A percentile compares a stretch with the other conserved stretches of the same genome.
phyloP scores from a whole-genome alignment of 257 asterid species.

The Plantago ovata region DNA sequence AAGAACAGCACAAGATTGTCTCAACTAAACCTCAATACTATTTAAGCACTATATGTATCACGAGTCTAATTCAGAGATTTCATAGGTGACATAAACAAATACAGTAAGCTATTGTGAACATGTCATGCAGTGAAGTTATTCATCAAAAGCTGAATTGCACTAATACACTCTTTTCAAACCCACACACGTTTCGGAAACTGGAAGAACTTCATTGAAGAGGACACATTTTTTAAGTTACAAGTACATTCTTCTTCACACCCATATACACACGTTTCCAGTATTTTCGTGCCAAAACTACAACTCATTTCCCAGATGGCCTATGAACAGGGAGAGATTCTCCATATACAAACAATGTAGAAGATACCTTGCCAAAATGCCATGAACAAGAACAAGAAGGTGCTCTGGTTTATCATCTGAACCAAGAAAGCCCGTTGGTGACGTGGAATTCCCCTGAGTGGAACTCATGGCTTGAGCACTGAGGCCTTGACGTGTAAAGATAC shows the following conservation, averaged over 20 bases:
- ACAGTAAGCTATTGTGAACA: too few species aligned
- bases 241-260: too few species aligned
- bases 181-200: too few species aligned
- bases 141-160: too few species aligned
- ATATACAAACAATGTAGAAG: conserved; percentile 12
- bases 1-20: too few species aligned
- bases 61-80: neutral
- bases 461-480: conserved; percentile 61
- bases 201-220: too few species aligned
- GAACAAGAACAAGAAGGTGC: conserved; percentile 98
- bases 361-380: conserved; percentile 85
- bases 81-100: neutral
- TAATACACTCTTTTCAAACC: too few species aligned
- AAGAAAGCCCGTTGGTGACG: conserved; percentile 33
- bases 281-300: neutral
- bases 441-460: conserved; percentile 50
- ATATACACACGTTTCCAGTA: neutral
- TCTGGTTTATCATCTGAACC: conserved; percentile 56
- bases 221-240: too few species aligned
- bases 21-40: neutral
- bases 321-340: neutral
- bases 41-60: neutral
- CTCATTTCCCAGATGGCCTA: conserved; percentile 3
- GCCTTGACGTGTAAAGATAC: conserved; percentile 39
- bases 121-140: too few species aligned